Percentiles rank a stretch among this genome's conserved stretches.
These are phyloP conservation scores for Lathyrus oleraceus DNA, from an alignment of 306 rosid genomes.

Conservation along the genomic window DNA sequence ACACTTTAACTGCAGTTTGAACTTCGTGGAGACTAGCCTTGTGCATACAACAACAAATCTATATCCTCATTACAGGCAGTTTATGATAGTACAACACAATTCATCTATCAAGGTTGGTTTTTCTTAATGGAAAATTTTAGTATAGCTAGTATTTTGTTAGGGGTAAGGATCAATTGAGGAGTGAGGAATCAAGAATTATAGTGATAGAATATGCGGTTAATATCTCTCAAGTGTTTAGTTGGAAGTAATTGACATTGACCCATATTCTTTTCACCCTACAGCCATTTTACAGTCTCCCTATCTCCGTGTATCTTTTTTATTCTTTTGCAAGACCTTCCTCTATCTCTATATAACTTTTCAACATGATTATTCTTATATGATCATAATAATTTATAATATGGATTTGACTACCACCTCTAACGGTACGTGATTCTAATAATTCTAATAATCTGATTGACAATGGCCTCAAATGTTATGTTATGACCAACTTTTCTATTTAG, in stretches of 20 bases:
- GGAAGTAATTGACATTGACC: neutral
- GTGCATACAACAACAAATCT: neutral
- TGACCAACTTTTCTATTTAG: neutral
- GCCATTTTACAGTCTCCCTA: neutral
- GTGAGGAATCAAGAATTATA: neutral
- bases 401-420: constrained; percentile 10
- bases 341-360: neutral
- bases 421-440: constrained; percentile 9
- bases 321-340: neutral
- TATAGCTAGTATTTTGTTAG: neutral
- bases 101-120: neutral
- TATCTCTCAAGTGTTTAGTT: neutral
- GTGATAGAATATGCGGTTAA: neutral
- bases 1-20: neutral
- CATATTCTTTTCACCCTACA: neutral
- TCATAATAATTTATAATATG: constrained; percentile 6
- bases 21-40: neutral
- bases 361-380: constrained; percentile 8
- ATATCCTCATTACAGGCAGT: neutral
- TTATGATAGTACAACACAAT: neutral
- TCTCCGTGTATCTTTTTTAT: neutral
- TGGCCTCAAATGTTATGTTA: neutral
- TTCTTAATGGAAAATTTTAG: neutral
- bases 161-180: neutral
- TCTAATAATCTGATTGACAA: neutral